Evolutionary conservation across 2,329 filamentous ascomycete species (phyloP).

Genomic region (Fragosphaeria purpurea): DNA sequence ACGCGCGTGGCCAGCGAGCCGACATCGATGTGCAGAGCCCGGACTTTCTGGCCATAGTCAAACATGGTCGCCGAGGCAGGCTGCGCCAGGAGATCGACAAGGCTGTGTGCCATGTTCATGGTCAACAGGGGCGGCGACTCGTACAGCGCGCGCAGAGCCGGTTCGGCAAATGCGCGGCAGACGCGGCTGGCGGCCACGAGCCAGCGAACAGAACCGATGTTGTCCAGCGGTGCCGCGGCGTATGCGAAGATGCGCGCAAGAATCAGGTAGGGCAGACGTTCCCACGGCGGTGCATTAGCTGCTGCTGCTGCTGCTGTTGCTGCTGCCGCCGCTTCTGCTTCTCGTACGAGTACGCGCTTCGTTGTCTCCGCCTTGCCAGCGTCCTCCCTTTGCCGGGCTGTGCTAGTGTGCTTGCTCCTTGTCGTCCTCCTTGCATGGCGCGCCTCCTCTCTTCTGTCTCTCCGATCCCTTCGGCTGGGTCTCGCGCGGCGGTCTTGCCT

Average conservation of each 20-base stretch:
- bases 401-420: not conserved
- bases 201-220: constrained; percentile 41
- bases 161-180: constrained; percentile 58
- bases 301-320: not conserved
- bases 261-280: constrained; percentile 40
- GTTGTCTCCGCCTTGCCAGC: too few species aligned
- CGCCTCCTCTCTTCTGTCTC: not conserved
- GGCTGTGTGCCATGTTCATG: constrained; percentile 32
- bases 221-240: constrained; percentile 49
- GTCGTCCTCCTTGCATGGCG: too few species aligned
- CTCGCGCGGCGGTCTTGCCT: not conserved
- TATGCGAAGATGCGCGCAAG: constrained; percentile 61
- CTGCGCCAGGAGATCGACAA: constrained; percentile 44
- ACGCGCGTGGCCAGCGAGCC: constrained; percentile 43
- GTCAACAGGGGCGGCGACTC: constrained; percentile 52
- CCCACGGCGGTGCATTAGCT: constrained; percentile 16
- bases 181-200: constrained; percentile 52
- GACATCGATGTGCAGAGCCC: constrained; percentile 59
- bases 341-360: not conserved
- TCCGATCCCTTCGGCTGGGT: too few species aligned
- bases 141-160: constrained; percentile 65
- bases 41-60: constrained; percentile 63
- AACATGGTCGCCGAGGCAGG: constrained; percentile 38
- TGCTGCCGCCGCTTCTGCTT: not conserved
- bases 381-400: too few species aligned